These are phyloP conservation scores for Micromonas pusilla DNA, from an alignment of 139 green algal species.

Conservation along the genomic window DNA sequence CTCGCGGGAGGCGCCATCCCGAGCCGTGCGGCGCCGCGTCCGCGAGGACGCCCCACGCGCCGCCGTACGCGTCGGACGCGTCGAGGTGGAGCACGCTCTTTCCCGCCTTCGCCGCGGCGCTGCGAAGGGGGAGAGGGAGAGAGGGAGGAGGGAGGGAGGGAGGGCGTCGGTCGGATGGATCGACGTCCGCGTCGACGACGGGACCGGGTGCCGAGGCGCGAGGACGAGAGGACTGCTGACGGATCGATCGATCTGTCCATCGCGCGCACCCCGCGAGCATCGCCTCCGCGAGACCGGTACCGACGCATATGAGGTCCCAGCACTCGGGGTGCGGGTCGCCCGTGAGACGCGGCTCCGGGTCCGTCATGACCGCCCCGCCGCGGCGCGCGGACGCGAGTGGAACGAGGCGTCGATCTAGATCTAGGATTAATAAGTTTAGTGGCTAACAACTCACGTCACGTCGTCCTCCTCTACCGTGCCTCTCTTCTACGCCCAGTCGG, in stretches of 20 bases:
- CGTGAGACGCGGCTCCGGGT: neutral
- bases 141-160: neutral
- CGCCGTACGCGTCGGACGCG: conserved; percentile 58
- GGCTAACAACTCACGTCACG: too few relatives aligned
- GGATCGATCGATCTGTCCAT: too few relatives aligned
- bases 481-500: neutral
- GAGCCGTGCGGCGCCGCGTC: conserved; percentile 10
- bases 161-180: neutral
- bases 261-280: neutral
- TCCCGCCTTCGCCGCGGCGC: conserved; percentile 51
- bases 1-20: too few relatives aligned
- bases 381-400: too few relatives aligned
- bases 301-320: neutral
- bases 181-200: neutral
- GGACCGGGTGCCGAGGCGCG: conserved; percentile 10
- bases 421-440: too few relatives aligned
- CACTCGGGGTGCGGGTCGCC: neutral
- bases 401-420: too few relatives aligned
- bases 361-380: neutral
- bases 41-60: conserved; percentile 54
- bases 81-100: conserved; percentile 78
- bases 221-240: too few relatives aligned
- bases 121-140: conserved; percentile 33
- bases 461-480: too few relatives aligned
- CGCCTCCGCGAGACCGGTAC: neutral